Percentiles rank a stretch among this genome's conserved stretches.
phyloP scores from a whole-genome alignment of 2,329 filamentous ascomycete species.

The Epichloe festucae region DNA sequence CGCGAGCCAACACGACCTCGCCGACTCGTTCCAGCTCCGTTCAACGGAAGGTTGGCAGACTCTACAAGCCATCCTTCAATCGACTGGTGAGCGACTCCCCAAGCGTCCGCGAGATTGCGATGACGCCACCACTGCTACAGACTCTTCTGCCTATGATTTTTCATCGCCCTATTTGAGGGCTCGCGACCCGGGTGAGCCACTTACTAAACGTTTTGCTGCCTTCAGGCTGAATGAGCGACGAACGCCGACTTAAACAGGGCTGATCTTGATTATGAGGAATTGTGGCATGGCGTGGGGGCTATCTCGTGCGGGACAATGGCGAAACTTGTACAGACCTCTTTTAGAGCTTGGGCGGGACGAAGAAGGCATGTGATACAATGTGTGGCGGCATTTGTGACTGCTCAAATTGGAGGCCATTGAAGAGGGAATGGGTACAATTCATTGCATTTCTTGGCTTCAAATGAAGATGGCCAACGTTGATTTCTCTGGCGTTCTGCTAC shows the following conservation, averaged over 20 bases:
- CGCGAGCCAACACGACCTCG: slow-evolving; percentile 66
- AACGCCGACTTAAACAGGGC: background rate
- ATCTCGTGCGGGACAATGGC: background rate
- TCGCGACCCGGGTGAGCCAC: slow-evolving; percentile 34
- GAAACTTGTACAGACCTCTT: background rate
- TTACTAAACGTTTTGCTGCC: slow-evolving; percentile 55
- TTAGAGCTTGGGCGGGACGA: background rate
- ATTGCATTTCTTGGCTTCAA: background rate
- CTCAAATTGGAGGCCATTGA: background rate
- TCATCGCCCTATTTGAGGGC: slow-evolving; percentile 1
- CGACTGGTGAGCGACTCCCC: slow-evolving; percentile 90
- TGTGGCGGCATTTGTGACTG: background rate
- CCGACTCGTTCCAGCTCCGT: slow-evolving; percentile 70
- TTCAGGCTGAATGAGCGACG: slow-evolving; percentile 44
- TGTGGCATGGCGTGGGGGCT: background rate
- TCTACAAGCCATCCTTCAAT: slow-evolving; percentile 81
- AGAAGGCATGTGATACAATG: background rate
- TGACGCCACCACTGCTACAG: slow-evolving; percentile 15
- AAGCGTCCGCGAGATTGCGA: slow-evolving; percentile 47
- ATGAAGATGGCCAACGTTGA: no score
- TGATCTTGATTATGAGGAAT: background rate
- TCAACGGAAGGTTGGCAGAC: slow-evolving; percentile 89
- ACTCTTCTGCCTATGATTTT: slow-evolving; percentile 12
- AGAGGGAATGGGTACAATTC: background rate
- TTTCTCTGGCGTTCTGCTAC: no score